phyloP scores from a whole-genome alignment of 768 basidiomycete genomes.

The Naematelia aurantialba region DNA sequence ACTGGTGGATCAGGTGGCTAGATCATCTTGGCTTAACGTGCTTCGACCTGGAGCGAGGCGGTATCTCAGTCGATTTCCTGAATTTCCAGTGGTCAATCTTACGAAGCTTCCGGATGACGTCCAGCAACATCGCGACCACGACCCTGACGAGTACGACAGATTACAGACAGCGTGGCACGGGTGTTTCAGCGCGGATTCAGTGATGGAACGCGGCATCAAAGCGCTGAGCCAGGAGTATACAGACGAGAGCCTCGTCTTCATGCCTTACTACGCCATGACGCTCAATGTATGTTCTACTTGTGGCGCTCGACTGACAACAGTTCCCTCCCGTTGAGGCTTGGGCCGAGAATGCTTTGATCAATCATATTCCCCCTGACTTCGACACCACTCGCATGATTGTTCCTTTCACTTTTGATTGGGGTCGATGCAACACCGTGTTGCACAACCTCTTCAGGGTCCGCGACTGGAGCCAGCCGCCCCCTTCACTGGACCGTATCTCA shows the following conservation, averaged over 20 bases:
- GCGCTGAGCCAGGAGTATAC: slow-evolving; percentile 6
- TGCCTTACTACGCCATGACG: slow-evolving; percentile 15
- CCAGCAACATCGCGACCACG: slow-evolving; percentile 9
- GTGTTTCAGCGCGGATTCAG: slow-evolving; percentile 27
- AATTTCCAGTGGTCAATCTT: slow-evolving; percentile 9
- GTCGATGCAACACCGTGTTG: slow-evolving; percentile 16
- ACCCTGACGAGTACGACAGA: slow-evolving; percentile 10
- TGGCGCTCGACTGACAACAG: background rate
- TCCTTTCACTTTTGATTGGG: slow-evolving; percentile 33
- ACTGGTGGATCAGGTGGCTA: slow-evolving; percentile 10
- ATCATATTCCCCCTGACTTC: slow-evolving; percentile 16
- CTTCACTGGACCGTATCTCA: slow-evolving; percentile 1
- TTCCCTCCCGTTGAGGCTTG: slow-evolving; percentile 7
- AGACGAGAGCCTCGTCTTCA: slow-evolving; percentile 21
- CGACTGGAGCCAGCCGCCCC: slow-evolving; percentile 6
- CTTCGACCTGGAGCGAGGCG: slow-evolving; percentile 15
- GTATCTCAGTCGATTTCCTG: slow-evolving; percentile 12
- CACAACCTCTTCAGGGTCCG: slow-evolving; percentile 21
- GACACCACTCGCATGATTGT: slow-evolving; percentile 17
- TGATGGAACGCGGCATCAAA: slow-evolving; percentile 20
- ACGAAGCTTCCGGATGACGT: slow-evolving; percentile 17
- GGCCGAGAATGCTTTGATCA: slow-evolving; percentile 7
- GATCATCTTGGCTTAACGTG: slow-evolving; percentile 12
- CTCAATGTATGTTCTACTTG: background rate
- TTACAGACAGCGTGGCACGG: slow-evolving; percentile 11